Conservation (phyloP, 306 rosid species). For the Fagus crenata region DNA sequence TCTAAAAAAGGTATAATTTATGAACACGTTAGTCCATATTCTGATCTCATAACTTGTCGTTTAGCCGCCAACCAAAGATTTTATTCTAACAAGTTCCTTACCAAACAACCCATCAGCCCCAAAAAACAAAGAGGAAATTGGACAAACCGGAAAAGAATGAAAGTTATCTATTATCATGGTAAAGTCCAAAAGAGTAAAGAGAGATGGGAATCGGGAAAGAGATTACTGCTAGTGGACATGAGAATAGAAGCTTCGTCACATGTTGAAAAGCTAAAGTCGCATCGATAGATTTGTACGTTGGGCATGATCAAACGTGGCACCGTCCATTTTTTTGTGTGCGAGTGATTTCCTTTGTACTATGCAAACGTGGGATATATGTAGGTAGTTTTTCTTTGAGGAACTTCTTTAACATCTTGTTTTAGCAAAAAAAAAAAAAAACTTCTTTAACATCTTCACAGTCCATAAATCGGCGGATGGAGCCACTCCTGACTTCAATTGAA, state of each 20-base stretch:
- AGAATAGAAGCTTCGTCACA: constrained; percentile 24
- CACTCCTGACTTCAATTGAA: background rate
- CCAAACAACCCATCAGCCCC: background rate
- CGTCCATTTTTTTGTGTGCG: background rate
- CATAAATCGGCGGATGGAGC: background rate
- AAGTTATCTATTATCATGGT: background rate
- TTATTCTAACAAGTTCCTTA: background rate
- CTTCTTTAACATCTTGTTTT: background rate
- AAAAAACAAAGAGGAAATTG: background rate
- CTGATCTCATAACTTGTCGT: background rate
- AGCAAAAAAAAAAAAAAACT: too few relatives aligned
- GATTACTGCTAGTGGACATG: background rate
- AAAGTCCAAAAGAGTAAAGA: background rate
- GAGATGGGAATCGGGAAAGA: background rate
- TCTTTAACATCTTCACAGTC: background rate
- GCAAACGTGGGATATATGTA: constrained; percentile 29
- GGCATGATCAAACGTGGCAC: background rate
- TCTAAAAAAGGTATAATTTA: background rate
- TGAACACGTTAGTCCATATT: background rate
- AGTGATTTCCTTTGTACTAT: background rate
- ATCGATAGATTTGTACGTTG: background rate
- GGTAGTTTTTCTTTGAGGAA: too few relatives aligned
- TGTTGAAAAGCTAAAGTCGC: background rate
- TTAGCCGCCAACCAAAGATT: background rate
- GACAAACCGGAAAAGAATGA: background rate